These are phyloP conservation scores for Solanum pennellii DNA, from an alignment of 257 asterid genomes.

Conservation along the genomic window DNA sequence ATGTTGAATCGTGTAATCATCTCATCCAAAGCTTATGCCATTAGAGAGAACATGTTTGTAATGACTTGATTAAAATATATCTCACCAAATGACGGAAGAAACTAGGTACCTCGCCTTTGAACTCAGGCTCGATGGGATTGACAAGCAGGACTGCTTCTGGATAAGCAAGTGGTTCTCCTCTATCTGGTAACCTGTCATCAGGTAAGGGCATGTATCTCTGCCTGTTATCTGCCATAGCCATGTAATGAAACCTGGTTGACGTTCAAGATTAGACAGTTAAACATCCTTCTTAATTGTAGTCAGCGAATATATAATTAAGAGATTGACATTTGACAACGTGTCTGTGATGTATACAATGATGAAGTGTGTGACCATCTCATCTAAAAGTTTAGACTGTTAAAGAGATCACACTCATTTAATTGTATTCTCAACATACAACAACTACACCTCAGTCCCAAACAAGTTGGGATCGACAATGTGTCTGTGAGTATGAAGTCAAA, in stretches of 20 bases:
- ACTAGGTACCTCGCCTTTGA: constrained; percentile 58
- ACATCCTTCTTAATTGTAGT: background rate
- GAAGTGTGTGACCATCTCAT: background rate
- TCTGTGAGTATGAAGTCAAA: background rate
- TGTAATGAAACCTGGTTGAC: constrained; percentile 54
- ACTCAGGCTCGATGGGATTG: constrained; percentile 60
- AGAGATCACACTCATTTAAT: background rate
- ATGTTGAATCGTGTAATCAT: background rate
- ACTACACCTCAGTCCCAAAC: background rate
- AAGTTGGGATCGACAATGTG: background rate
- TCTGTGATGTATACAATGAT: background rate
- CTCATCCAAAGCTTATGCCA: background rate
- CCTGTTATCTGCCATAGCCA: constrained; percentile 61
- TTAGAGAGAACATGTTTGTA: background rate
- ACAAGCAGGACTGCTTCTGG: constrained; percentile 82
- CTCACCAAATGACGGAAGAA: background rate
- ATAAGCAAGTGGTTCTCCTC: constrained; percentile 64
- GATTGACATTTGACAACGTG: background rate
- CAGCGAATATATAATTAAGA: background rate
- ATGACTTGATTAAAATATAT: background rate
- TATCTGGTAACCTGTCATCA: constrained; percentile 57
- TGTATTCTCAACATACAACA: background rate
- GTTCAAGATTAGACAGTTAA: background rate
- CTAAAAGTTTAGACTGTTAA: background rate
- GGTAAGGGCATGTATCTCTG: constrained; percentile 79